Base-by-base conservation (phyloP, 2,329 filamentous ascomycete species). In the Thyridium curvatum region DNA sequence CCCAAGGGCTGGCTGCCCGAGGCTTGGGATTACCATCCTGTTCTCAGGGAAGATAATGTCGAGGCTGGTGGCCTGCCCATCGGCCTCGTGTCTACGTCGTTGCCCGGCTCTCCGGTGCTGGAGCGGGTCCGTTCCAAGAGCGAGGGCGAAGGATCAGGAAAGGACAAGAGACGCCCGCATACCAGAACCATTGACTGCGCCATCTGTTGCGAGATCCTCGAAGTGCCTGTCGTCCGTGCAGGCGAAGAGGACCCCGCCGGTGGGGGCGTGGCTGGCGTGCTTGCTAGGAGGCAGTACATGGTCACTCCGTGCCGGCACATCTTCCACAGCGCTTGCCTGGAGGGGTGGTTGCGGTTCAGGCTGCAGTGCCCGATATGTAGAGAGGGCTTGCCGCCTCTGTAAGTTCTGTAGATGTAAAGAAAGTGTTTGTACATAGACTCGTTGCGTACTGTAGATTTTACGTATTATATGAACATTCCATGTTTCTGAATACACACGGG, bases 301-400 rank as follows among this genome's bases (percentile, higher is more conserved):
- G 87, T 97, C 16, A 98, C 93, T 41, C 93, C 93, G 35, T 98
- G 93, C 61, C 72, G 90, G 40, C 93, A 98, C 65, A 89, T 97
- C 35, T 98, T 98, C 59, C 93, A 98, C 58, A 93, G 82, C 41
- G 70, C 74, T 26, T 98, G 93, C 61, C 66, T 98, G 49, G 91
- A 97, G 64, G 89, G 88, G 30, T 97, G 93, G 93, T 93, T 98
- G 85, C 77, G 86, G 56, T 89, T 94, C 59, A 69, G 91, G 41
- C 63, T 98, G 53, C 88, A 95, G 65, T 98, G 93, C 64, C 93
- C 93, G 1, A 96, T 95, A 48, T 97, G 93, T 63, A 75, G 93
- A 50, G 90, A 96, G 65, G 83, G 85, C 42, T 61, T 97, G 53
- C 91, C 91, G 37, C 87, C 90, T 32, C 62, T 95, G 56, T 96